A percentile compares a stretch with the other conserved stretches of the same genome.
Conservation (phyloP, 106 monocot genomes). For the Dioscorea dumetorum region DNA sequence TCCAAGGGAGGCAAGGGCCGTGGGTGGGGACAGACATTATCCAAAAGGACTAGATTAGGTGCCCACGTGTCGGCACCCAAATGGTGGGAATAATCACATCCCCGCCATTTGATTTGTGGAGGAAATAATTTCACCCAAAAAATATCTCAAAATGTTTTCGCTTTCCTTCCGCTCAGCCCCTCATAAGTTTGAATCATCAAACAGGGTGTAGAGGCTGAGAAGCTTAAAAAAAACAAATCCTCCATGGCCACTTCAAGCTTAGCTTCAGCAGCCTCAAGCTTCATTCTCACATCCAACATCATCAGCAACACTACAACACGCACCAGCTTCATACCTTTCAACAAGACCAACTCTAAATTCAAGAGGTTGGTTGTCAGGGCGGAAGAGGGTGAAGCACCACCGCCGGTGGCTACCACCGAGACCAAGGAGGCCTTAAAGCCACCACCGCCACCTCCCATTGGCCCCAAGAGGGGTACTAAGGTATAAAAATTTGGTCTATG, state of each 20-base stretch:
- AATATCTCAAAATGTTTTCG: too few relatives aligned
- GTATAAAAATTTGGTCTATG: conserved; percentile 3
- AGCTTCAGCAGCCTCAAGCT: conserved; percentile 60
- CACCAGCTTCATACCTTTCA: conserved; percentile 22
- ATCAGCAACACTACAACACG: conserved; percentile 9
- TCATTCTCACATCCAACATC: conserved; percentile 31
- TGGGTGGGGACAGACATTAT: neutral
- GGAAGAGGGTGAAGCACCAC: conserved; percentile 28
- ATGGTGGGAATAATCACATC: conserved; percentile 2
- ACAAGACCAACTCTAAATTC: conserved; percentile 9
- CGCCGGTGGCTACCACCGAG: conserved; percentile 8
- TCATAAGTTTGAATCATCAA: too few relatives aligned
- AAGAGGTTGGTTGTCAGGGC: conserved; percentile 52
- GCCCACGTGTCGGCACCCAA: neutral
- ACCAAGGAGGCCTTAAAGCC: conserved; percentile 6
- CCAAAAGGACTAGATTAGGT: neutral
- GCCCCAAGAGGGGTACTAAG: conserved; percentile 79
- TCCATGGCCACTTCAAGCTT: conserved; percentile 55
- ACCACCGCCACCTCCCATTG: conserved; percentile 36
- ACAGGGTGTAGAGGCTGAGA: neutral
- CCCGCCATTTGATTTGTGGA: neutral
- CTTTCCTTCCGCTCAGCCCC: too few relatives aligned
- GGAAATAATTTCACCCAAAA: neutral
- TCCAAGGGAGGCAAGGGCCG: too few relatives aligned
- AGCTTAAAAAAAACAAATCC: neutral